Conservation (phyloP, 257 asterid genomes). For the Apocynum venetum region DNA sequence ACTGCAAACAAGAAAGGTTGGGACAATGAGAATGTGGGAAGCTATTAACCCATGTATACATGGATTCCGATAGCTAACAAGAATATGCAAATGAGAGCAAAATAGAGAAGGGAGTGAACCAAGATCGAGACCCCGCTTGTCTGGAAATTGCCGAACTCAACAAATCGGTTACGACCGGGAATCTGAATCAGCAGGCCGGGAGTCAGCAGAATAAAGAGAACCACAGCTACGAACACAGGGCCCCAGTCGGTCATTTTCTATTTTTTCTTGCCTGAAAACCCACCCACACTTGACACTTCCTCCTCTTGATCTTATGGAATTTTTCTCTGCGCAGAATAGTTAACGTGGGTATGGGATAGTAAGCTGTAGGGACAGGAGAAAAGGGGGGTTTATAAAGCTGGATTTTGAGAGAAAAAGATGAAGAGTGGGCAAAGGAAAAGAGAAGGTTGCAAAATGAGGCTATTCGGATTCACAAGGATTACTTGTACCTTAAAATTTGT, state of each 20-base stretch:
- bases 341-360: no score
- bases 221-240: slow-evolving; percentile 80
- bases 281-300: background rate
- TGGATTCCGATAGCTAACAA: slow-evolving; percentile 76
- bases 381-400: background rate
- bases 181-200: slow-evolving; percentile 88
- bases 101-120: slow-evolving; percentile 69
- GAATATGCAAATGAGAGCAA: slow-evolving; percentile 74
- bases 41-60: slow-evolving; percentile 54
- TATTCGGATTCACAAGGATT: slow-evolving; percentile 19
- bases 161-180: slow-evolving; percentile 62
- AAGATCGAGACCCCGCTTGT: slow-evolving; percentile 75
- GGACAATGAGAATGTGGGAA: background rate
- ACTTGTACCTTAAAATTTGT: slow-evolving; percentile 12
- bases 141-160: slow-evolving; percentile 80
- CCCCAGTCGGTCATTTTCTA: slow-evolving; percentile 86
- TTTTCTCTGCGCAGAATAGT: background rate
- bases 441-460: slow-evolving; percentile 15
- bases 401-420: background rate
- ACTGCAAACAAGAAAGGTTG: background rate
- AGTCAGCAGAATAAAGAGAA: slow-evolving; percentile 71
- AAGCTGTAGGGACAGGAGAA: background rate
- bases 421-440: background rate
- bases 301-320: background rate
- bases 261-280: background rate